Base-by-base conservation (phyloP, 805 yeast species). In the Saccharomycopsis sp. region DNA sequence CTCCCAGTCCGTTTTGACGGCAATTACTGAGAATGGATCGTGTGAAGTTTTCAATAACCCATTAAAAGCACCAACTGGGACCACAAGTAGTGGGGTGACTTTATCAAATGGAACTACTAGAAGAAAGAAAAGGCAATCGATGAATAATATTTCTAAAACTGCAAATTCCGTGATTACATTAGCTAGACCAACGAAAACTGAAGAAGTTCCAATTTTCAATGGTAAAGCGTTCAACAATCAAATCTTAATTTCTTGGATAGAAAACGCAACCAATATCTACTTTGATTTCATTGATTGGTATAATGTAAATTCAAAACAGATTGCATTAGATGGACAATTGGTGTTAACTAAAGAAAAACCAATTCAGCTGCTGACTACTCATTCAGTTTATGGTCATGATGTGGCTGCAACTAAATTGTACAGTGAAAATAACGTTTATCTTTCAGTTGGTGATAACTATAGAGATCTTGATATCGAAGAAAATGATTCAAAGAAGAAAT, bases 1-100 rank as follows among this genome's bases (percentile, higher is more conserved):
- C 13, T 17, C 22, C 4, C n/a, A 4, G 13, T 28, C 23, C 7
- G 56, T 55, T 3, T 58, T 81, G 16, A 65, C 75, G 2, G 81
- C 76, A 0, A 66, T 82, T 4, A 83, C 89, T 9, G 95, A 87
- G 59, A 79, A 75, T 47, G 96, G 96, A 4, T 56, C 61, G 9
- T 66, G 85, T 5, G 96, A 88, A 59, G 56, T 85, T 1, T 89
- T 87, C 64, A 68, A 69, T 42, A 70, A 79, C 53, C 82, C 88
- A 4, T 65, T 66, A 51, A 54, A 47, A 19, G 51, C 47, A 4
- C 19, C 44, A 13, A 48, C 52, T 26, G 37, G 35, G 19, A 21
- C n/a, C 3, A 27, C 33, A 4, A 32, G 35, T 16, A 34, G 20
- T 17, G 26, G 27, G 22, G 40, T 31, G 13, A 43, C 37, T 17